A percentile compares a stretch with the other conserved stretches of the same genome.
Conservation (phyloP, 2,329 filamentous ascomycete genomes). For the Fusarium sp. region DNA sequence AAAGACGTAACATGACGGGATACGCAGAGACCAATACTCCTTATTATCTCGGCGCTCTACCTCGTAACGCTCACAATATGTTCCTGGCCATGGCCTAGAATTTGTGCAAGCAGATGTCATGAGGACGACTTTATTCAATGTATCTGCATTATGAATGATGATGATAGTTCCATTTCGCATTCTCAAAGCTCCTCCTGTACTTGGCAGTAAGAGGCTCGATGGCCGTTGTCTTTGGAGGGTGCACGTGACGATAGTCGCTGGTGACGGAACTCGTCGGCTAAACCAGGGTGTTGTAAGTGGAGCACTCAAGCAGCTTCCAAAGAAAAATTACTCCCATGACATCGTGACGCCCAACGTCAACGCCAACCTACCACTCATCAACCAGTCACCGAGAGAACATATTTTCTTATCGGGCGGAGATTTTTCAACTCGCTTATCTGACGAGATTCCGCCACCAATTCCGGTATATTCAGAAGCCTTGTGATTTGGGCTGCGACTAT, state of each 20-base stretch:
- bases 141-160: neutral
- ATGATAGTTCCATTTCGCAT: neutral
- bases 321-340: slow-evolving; percentile 40
- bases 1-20: neutral
- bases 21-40: neutral
- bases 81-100: neutral
- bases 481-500: neutral
- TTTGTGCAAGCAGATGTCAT: neutral
- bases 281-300: slow-evolving; percentile 22
- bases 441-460: neutral
- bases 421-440: neutral
- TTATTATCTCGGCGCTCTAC: neutral
- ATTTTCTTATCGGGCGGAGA: slow-evolving; percentile 17
- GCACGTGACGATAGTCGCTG: slow-evolving; percentile 35
- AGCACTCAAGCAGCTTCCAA: slow-evolving; percentile 27
- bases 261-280: slow-evolving; percentile 31
- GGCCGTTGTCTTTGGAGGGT: neutral
- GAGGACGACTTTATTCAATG: neutral
- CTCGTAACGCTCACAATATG: neutral
- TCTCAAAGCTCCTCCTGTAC: neutral
- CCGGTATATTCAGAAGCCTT: neutral
- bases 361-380: slow-evolving; percentile 21
- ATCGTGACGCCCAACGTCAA: slow-evolving; percentile 40
- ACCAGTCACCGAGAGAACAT: slow-evolving; percentile 25
- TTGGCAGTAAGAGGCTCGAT: neutral